phyloP scores from a whole-genome alignment of 225 moss, liverwort and hornwort genomes.

The Neckera pumila region DNA sequence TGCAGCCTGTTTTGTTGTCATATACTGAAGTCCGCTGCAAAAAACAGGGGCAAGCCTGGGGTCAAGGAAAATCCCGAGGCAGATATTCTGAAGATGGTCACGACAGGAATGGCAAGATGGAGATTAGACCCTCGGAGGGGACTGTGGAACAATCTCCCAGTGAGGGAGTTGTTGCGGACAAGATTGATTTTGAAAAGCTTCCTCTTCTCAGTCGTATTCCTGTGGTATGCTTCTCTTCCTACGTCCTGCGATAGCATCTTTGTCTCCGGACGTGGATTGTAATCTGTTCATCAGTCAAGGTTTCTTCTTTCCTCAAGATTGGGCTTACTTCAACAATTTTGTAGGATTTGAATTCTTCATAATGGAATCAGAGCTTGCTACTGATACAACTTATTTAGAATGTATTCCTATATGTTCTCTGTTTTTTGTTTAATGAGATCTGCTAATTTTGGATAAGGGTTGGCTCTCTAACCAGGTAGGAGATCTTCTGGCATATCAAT shows the following conservation, averaged over 20 bases:
- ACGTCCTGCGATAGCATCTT: background rate
- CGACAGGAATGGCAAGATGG: conserved; percentile 5
- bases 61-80: conserved; percentile 49
- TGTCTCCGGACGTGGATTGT: background rate
- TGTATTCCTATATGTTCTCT: background rate
- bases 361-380: background rate
- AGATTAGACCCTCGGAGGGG: conserved; percentile 1
- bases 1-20: conserved; percentile 45
- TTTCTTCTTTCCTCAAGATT: background rate
- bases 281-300: background rate
- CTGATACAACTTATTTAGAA: background rate
- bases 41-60: conserved; percentile 96
- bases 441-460: background rate
- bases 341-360: background rate
- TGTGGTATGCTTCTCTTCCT: conserved; percentile 27
- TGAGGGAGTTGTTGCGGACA: background rate
- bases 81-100: conserved; percentile 20
- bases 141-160: background rate
- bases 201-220: conserved; percentile 45
- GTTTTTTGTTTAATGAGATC: background rate
- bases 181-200: conserved; percentile 35
- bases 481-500: conserved; percentile 78
- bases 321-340: background rate
- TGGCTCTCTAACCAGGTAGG: conserved; percentile 39
- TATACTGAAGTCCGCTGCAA: conserved; percentile 60